Base-by-base conservation (phyloP, 306 rosid species). In the Herpetospermum pedunculosum region DNA sequence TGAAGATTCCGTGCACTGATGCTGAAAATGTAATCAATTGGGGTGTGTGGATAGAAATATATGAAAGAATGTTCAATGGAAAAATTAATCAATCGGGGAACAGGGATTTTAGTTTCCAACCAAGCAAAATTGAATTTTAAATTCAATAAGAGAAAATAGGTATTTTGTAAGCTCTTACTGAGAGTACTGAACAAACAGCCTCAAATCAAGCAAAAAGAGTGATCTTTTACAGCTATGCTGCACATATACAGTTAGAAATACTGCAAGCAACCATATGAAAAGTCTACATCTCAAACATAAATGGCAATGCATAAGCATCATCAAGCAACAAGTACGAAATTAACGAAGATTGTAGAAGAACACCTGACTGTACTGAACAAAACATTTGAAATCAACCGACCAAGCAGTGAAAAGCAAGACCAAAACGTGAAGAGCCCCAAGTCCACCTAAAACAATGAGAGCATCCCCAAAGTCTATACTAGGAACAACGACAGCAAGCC, bases 341-440 rank as follows among this genome's bases (percentile, higher is more conserved):
- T 69, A 32, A 52, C 29, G 35, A 63, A n/a, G 26, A n/a, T n/a
- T n/a, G 23, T 29, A 37, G 47, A 12, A 48, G 8, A 77, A 18
- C 73, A 95, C 97, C 97, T 89, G 85, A 80, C 88, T 74, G 60
- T 83, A 91, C 63, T 84, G 88, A 10, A 87, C 92, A 52, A 95
- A 85, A 65, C 96, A 95, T 71, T 84, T 87, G 90, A 95, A 95
- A 83, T 92, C 96, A 41, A 95, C 93, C 1, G 96, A 95, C 99
- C 99, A 95, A 74, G 70, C 92, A 2, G 99, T 95, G 86, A 95
- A 91, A 75, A 95, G 90, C 75, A 84, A 82, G 72, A 88, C 87
- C 76, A 95, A 84, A 79, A 95, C 82, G 77, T 95, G 97, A 80
- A 84, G 80, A 53, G 96, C 79, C 3, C 71, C 70, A 35, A 88